phyloP scores from a whole-genome alignment of 169 alveolate species.

The Plasmodium coatneyi region DNA sequence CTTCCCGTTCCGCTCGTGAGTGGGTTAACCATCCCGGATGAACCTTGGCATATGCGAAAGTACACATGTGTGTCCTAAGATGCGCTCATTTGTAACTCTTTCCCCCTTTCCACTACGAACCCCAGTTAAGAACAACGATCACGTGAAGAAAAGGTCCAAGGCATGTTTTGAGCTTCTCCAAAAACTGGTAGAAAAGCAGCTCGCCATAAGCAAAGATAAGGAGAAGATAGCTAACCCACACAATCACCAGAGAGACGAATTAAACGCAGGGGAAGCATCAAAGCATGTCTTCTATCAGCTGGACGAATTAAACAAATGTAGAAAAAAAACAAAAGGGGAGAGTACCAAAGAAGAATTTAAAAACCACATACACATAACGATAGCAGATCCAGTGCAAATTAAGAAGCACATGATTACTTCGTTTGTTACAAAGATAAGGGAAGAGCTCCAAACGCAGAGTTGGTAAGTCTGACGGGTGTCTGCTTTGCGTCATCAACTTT shows the following conservation, averaged over 20 bases:
- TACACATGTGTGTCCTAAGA: not conserved
- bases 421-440: conserved; percentile 31
- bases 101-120: not conserved
- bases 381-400: conserved; percentile 40
- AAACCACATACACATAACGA: conserved; percentile 35
- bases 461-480: not conserved
- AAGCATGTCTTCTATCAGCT: conserved; percentile 48
- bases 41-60: not conserved
- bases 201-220: not conserved
- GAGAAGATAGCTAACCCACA: not conserved
- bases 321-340: not conserved
- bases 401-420: conserved; percentile 53
- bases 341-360: not conserved
- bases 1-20: not conserved
- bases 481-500: not conserved
- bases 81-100: not conserved
- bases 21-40: not conserved
- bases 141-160: conserved; percentile 8
- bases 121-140: conserved; percentile 27
- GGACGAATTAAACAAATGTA: conserved; percentile 21
- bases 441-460: conserved; percentile 29
- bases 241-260: not conserved
- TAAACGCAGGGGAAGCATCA: conserved; percentile 11
- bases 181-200: conserved; percentile 34
- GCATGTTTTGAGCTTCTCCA: conserved; percentile 9